Evolutionary conservation across 129 eudicot genomes (phyloP).

Genomic region (Artemisia tridentata): DNA sequence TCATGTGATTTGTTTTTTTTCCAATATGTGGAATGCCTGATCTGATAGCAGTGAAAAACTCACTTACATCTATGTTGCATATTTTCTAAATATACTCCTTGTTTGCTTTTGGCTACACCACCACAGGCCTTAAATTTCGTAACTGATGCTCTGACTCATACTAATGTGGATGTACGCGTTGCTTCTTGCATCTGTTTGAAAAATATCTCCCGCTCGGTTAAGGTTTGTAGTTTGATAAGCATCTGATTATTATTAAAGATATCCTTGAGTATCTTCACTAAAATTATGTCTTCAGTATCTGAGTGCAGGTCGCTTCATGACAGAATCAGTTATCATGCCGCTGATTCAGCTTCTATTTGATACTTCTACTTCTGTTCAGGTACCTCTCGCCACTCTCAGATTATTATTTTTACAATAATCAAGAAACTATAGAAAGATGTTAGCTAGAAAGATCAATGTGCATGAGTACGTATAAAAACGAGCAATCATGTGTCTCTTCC

Average conservation of each 20-base stretch:
- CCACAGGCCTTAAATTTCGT: slow-evolving; percentile 54
- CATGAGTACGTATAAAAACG: no score
- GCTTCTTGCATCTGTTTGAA: slow-evolving; percentile 86
- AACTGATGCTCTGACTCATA: slow-evolving; percentile 65
- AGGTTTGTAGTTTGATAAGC: slow-evolving; percentile 49
- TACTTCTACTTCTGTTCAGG: slow-evolving; percentile 72
- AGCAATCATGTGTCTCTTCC: no score
- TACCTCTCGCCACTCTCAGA: slow-evolving; percentile 19
- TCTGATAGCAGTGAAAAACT: not conserved
- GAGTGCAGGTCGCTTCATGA: slow-evolving; percentile 91
- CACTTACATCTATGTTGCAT: not conserved
- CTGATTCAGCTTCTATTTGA: slow-evolving; percentile 73
- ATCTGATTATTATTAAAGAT: not conserved
- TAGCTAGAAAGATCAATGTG: no score
- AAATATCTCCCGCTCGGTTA: slow-evolving; percentile 84
- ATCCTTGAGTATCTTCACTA: slow-evolving; percentile 24
- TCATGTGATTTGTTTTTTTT: no score
- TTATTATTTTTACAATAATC: not conserved
- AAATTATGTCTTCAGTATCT: slow-evolving; percentile 57
- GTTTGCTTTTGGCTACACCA: slow-evolving; percentile 21
- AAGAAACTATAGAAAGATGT: no score
- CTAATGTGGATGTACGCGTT: slow-evolving; percentile 62
- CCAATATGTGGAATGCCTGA: no score
- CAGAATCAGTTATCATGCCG: slow-evolving; percentile 51
- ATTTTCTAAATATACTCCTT: slow-evolving; percentile 5